Conservation (phyloP, 768 basidiomycete species). For the Fibroporia radiculosa region DNA sequence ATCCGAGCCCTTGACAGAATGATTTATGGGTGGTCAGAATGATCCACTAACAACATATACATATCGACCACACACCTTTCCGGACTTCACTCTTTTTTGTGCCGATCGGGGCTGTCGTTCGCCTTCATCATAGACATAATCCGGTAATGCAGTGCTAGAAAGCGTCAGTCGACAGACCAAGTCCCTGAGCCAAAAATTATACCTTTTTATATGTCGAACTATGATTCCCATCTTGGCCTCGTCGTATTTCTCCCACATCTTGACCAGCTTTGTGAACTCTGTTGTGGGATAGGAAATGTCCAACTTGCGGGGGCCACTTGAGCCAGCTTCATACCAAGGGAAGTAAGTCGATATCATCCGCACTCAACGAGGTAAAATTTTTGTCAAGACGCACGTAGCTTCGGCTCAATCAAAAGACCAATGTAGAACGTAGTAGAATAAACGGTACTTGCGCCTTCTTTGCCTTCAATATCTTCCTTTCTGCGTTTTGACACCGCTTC, state of each 20-base stretch:
- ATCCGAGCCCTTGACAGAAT: conserved; percentile 42
- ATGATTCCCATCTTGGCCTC: conserved; percentile 90
- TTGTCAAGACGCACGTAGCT: conserved; percentile 57
- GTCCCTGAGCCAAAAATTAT: neutral
- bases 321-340: conserved; percentile 47
- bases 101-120: conserved; percentile 66
- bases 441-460: conserved; percentile 71
- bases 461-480: conserved; percentile 70
- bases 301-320: conserved; percentile 71
- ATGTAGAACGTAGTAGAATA: conserved; percentile 98
- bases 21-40: conserved; percentile 4
- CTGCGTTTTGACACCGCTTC: conserved; percentile 65
- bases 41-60: neutral
- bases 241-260: conserved; percentile 93
- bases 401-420: conserved; percentile 86
- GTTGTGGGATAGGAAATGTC: conserved; percentile 97
- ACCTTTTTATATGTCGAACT: conserved; percentile 91
- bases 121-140: conserved; percentile 75
- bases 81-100: conserved; percentile 66
- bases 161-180: conserved; percentile 5
- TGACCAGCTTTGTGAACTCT: conserved; percentile 90
- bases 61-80: conserved; percentile 38
- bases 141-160: conserved; percentile 63
- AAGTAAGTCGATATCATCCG: neutral
- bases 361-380: neutral